Base-by-base conservation (phyloP, 176 grass and related monocot genomes). In the Juncus effusus region DNA sequence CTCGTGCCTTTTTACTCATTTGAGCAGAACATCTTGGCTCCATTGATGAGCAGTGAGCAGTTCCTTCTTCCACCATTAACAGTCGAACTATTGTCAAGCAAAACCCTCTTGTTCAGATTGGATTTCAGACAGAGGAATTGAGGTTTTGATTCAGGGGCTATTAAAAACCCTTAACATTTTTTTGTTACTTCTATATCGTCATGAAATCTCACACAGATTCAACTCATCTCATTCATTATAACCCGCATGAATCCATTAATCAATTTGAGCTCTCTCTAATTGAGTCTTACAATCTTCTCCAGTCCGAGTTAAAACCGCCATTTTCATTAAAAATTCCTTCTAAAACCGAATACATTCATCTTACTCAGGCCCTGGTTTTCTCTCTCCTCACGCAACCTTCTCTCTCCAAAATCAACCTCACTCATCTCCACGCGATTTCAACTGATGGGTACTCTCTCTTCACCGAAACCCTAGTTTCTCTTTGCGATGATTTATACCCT, bases 351-450 rank as follows among this genome's bases (percentile, higher is more conserved):
- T 92, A 87, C 60, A 74, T 67, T 2, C 85, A 81, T 36, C 78
- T 89, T 4, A 86, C 77, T 28, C 72, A 45, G 44, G 85, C 82
- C 38, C 70, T 92, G 42, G 82, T 82, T 54, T 92, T 86, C 60
- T 73, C 81, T 73, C 60, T 92, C 63, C 82, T 92, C 59, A 67
- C 82, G 6, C 9, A 79, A 4, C 75, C 76, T 51, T 52, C 69
- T 10, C 50, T 60, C 44, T 63, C 74, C 36, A 75, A 69, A 14
- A 42, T 5, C 19, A 64, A 81, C 64, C 79, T 81, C 37, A 64
- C 79, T 37, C 8, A 72, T 59, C 85, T 97, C 70, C 88, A 92
- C 62, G 85, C 93, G 11, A 78, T 83, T 42, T 79, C 81, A 54
- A 76, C 75, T 0, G 63, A 82, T 45, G 86, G 81, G 56, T 97